A percentile compares a stretch with the other conserved stretches of the same genome.
These are phyloP conservation scores for Monsonia emarginata DNA, from an alignment of 441 rosid species.

Conservation along the genomic window DNA sequence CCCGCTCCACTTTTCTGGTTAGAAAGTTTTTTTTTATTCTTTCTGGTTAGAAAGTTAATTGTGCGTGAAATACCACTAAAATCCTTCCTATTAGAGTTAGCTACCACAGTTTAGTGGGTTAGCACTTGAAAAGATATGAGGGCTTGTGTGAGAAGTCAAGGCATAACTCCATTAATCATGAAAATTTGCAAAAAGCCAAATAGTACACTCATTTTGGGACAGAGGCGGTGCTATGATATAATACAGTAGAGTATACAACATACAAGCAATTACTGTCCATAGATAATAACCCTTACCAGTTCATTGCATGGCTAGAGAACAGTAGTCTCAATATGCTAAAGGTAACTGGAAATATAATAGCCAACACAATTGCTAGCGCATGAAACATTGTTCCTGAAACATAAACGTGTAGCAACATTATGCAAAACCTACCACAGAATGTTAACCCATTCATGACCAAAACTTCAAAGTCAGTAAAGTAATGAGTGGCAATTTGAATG, in stretches of 20 bases:
- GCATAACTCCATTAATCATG: too few relatives aligned
- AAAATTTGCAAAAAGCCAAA: too few relatives aligned
- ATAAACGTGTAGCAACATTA: constrained; percentile 11
- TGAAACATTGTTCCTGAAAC: constrained; percentile 65
- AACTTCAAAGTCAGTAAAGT: neutral
- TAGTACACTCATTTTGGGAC: too few relatives aligned
- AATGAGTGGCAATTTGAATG: constrained; percentile 3
- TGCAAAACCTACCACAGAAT: constrained; percentile 7
- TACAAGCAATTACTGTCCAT: constrained; percentile 4
- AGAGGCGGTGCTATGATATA: too few relatives aligned
- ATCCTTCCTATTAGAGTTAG: too few relatives aligned
- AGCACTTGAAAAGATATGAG: too few relatives aligned
- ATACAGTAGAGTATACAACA: neutral
- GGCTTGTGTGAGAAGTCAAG: too few relatives aligned
- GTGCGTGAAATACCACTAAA: too few relatives aligned
- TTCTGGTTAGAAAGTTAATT: too few relatives aligned
- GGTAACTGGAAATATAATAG: constrained; percentile 54
- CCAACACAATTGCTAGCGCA: constrained; percentile 54
- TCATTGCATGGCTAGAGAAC: constrained; percentile 68
- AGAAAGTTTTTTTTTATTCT: too few relatives aligned
- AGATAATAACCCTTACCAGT: constrained; percentile 48
- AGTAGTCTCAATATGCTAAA: constrained; percentile 64
- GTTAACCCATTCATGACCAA: constrained; percentile 1
- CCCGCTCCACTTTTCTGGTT: too few relatives aligned
- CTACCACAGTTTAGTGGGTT: too few relatives aligned